phyloP scores from a whole-genome alignment of 1,284 basidiomycete genomes.

The Rhodofomes roseus region DNA sequence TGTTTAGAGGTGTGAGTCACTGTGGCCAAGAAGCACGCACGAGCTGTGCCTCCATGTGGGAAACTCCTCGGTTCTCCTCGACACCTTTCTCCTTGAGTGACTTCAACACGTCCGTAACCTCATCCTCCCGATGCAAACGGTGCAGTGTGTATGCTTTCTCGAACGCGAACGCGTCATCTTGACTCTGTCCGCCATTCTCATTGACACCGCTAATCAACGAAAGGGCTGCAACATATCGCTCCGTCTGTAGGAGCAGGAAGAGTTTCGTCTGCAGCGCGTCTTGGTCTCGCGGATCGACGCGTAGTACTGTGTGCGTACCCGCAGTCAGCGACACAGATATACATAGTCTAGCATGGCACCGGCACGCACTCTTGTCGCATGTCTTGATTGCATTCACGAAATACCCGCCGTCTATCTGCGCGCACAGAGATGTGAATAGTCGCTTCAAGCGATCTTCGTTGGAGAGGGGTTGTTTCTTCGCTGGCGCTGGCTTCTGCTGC shows the following conservation, averaged over 20 bases:
- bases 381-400: constrained; percentile 82
- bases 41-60: constrained; percentile 83
- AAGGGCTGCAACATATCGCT: constrained; percentile 66
- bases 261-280: constrained; percentile 79
- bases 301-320: constrained; percentile 62
- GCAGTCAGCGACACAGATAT: constrained; percentile 8
- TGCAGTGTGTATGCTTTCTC: constrained; percentile 82
- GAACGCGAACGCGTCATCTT: constrained; percentile 43
- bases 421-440: constrained; percentile 74
- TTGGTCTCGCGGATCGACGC: constrained; percentile 59
- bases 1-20: not conserved
- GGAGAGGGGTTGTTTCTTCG: constrained; percentile 47
- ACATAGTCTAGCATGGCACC: not conserved
- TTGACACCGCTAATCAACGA: constrained; percentile 39
- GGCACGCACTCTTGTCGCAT: constrained; percentile 77
- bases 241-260: constrained; percentile 81
- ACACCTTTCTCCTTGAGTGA: constrained; percentile 41
- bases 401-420: constrained; percentile 82
- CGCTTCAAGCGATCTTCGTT: constrained; percentile 61
- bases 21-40: constrained; percentile 39
- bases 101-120: constrained; percentile 55
- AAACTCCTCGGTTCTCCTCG: constrained; percentile 55
- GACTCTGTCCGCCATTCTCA: not conserved
- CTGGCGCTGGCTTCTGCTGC: not conserved
- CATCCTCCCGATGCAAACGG: constrained; percentile 68